Evolutionary conservation across 2,329 filamentous ascomycete genomes (phyloP).

Genomic region (Fusarium solani-melongenae): DNA sequence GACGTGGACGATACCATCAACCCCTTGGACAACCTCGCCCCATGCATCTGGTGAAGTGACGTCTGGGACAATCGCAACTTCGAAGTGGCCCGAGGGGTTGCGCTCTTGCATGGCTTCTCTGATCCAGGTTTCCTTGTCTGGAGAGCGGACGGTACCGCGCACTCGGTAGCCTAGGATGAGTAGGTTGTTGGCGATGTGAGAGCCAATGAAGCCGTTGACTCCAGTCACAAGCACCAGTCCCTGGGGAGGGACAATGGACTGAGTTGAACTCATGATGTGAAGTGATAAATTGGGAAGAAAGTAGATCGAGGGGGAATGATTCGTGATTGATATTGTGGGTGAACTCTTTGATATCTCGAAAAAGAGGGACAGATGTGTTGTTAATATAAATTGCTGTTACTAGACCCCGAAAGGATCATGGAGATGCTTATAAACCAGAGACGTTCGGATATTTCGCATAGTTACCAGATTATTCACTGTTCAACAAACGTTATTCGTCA

Average conservation of each 20-base stretch:
- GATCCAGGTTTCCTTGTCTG: neutral
- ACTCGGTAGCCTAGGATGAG: neutral
- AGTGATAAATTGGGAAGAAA: neutral
- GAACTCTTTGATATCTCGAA: neutral
- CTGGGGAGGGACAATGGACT: neutral
- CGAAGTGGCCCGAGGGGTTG: neutral
- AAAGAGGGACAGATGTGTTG: neutral
- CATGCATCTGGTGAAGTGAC: neutral
- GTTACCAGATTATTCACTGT: neutral
- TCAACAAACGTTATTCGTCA: neutral
- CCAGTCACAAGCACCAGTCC: neutral
- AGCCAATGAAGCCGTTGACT: constrained; percentile 1
- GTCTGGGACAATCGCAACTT: neutral
- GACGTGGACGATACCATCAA: neutral
- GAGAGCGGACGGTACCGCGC: neutral
- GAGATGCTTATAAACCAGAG: neutral
- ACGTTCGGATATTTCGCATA: neutral
- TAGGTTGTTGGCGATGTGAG: neutral
- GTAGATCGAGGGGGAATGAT: neutral
- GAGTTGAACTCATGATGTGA: neutral
- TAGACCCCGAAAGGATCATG: neutral
- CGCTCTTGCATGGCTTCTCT: neutral
- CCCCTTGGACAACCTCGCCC: neutral
- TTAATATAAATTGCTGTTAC: neutral
- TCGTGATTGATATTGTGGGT: neutral